Conservation (phyloP, 805 yeast species). For the Lachancea cidri region DNA sequence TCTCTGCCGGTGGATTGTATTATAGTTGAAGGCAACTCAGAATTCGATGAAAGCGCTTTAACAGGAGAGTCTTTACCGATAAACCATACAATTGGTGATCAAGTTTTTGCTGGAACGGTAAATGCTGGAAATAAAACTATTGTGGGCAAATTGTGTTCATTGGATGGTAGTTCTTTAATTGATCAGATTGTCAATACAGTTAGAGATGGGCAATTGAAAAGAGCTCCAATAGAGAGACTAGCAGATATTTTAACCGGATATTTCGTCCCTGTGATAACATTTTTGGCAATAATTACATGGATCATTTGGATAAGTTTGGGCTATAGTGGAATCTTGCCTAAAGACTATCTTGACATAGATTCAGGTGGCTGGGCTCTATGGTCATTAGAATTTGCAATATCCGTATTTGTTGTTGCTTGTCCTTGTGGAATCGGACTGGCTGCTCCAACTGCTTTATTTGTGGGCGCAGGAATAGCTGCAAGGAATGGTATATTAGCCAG, state of each 20-base stretch:
- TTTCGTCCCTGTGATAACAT: constrained; percentile 66
- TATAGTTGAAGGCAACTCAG: constrained; percentile 41
- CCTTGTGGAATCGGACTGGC: constrained; percentile 85
- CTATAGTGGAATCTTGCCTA: constrained; percentile 48
- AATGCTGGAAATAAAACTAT: constrained; percentile 54
- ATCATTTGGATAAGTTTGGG: constrained; percentile 62
- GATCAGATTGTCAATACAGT: constrained; percentile 68
- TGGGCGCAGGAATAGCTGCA: constrained; percentile 76
- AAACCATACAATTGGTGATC: constrained; percentile 53
- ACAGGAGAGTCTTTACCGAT: constrained; percentile 63
- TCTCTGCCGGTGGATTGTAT: constrained; percentile 58
- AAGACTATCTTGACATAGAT: constrained; percentile 52
- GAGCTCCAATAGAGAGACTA: constrained; percentile 67
- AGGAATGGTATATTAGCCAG: constrained; percentile 68
- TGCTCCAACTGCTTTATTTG: constrained; percentile 78
- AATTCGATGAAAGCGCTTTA: constrained; percentile 57
- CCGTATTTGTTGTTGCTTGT: constrained; percentile 79
- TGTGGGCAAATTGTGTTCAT: constrained; percentile 49
- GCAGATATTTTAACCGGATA: constrained; percentile 66
- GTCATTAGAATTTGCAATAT: constrained; percentile 72
- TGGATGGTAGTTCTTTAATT: constrained; percentile 59
- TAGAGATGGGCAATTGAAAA: constrained; percentile 64
- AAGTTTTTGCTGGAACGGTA: constrained; percentile 66
- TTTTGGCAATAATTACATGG: constrained; percentile 61
- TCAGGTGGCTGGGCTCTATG: constrained; percentile 73